Base-by-base conservation (phyloP, 176 grass and related monocot species). In the Stipa capillata region DNA sequence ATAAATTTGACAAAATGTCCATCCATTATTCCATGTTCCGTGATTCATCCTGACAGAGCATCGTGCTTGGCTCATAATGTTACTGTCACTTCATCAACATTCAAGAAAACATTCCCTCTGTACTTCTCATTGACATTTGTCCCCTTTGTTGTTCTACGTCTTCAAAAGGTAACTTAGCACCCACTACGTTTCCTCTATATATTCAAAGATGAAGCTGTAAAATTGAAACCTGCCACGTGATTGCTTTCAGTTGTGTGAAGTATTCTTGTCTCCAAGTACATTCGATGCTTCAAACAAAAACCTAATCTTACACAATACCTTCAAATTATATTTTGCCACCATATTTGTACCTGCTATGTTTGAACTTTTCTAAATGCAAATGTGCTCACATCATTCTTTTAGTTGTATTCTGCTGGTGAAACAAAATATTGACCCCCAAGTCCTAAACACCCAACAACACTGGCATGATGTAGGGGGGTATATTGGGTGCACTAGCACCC, bases 121-220 rank as follows among this genome's bases (percentile, higher is more conserved):
- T 99, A 99, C 72, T 99, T 99, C 81, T 99, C 96, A 83, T 90
- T 99, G 78, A 87, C 92, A 43, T 95, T 95, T 85, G 96, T 95
- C 17, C 96, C 96, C 23, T 99, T 93, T 69, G 92, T 99, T 53
- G 96, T 99, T 71, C 86, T 99, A 42, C 92, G 82, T 72, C 96
- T 99, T 91, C 86, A 93, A 82, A 95, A 99, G 96, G 96, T 99
- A 93, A 84, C 45, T 78, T 52, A n/a, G 23, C 40, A 11, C 20
- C 15, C 55, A 37, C 43, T 84, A 48, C 81, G 67, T 80, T 47
- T 75, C 29, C 28, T 66, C 44, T 86, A 53, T 78, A 16, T 78
- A 24, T 42, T 82, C 72, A n/a, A 74, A 56, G 15, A 60, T 80
- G 37, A 17, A 65, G 16, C 39, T 77, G 40, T 76, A 50, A 60